Evolutionary conservation across 345 rosid species (phyloP).

Genomic region (Hibiscus tridactylites): DNA sequence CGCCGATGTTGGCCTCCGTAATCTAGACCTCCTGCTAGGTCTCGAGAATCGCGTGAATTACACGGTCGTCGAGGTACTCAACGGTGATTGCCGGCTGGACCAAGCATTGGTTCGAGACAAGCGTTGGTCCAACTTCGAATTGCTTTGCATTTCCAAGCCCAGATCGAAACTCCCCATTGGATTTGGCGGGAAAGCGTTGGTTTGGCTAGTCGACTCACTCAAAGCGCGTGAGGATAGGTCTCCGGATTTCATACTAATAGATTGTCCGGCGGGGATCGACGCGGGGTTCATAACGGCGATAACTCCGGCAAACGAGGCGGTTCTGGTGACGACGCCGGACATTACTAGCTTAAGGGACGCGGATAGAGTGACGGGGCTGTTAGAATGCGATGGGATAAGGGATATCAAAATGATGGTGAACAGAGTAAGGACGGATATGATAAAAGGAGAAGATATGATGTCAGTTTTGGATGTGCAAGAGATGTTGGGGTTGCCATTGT

Average conservation of each 20-base stretch:
- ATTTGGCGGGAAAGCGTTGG: conserved; percentile 82
- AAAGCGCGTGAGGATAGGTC: conserved; percentile 62
- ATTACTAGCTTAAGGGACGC: conserved; percentile 86
- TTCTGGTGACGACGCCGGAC: conserved; percentile 82
- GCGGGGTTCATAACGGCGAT: conserved; percentile 98
- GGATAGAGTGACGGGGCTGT: conserved; percentile 74
- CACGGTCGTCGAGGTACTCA: conserved; percentile 81
- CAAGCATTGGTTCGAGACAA: conserved; percentile 92
- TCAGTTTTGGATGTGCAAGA: conserved; percentile 92
- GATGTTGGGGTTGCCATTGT: conserved; percentile 73
- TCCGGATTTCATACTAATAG: conserved; percentile 79
- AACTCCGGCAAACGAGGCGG: conserved; percentile 92
- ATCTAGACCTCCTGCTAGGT: conserved; percentile 89
- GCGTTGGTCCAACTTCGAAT: conserved; percentile 89
- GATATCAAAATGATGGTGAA: conserved; percentile 96
- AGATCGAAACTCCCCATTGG: conserved; percentile 90
- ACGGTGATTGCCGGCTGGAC: conserved; percentile 92
- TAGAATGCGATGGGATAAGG: conserved; percentile 86
- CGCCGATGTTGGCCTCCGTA: conserved; percentile 92
- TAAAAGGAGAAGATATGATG: conserved; percentile 99
- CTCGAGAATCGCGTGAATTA: conserved; percentile 92
- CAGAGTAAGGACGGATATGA: conserved; percentile 90
- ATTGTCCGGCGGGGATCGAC: conserved; percentile 95
- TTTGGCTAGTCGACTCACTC: conserved; percentile 81
- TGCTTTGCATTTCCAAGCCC: conserved; percentile 89